These are phyloP conservation scores for Plenodomus tracheiphilus DNA, from an alignment of 2,329 filamentous ascomycete genomes.

Conservation along the genomic window DNA sequence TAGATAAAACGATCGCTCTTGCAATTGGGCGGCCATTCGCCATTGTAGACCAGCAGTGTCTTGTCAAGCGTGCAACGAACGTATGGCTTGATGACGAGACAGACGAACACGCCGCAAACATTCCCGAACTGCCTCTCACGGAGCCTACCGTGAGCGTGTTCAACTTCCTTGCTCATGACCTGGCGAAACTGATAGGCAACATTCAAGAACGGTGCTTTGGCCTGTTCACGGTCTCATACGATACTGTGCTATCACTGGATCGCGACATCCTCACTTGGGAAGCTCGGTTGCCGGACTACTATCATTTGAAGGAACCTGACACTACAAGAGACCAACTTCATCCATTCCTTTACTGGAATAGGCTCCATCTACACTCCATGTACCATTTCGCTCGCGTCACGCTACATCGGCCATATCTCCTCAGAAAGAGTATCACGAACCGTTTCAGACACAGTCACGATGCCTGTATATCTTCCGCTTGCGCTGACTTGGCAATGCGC, in stretches of 20 bases:
- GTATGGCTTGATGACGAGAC: constrained; percentile 45
- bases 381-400: constrained; percentile 49
- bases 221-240: constrained; percentile 43
- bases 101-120: constrained; percentile 32
- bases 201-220: constrained; percentile 49
- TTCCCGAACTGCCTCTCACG: constrained; percentile 25
- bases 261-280: constrained; percentile 41
- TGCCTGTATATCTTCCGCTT: constrained; percentile 47
- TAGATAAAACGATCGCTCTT: constrained; percentile 48
- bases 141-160: constrained; percentile 43
- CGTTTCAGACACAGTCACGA: constrained; percentile 47
- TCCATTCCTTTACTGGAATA: constrained; percentile 44
- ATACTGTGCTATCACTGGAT: constrained; percentile 44
- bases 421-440: constrained; percentile 48
- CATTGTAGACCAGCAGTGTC: constrained; percentile 46
- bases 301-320: constrained; percentile 40
- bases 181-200: constrained; percentile 44
- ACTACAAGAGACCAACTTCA: constrained; percentile 31
- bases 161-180: constrained; percentile 36
- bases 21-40: constrained; percentile 48
- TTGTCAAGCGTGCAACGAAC: constrained; percentile 45
- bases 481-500: constrained; percentile 46
- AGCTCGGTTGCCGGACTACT: constrained; percentile 40
- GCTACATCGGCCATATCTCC: constrained; percentile 46
- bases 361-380: constrained; percentile 46